Percentiles rank a stretch among this genome's conserved stretches.
Evolutionary conservation across 2,329 filamentous ascomycete genomes (phyloP).

Genomic region (Fonsecaea erecta): DNA sequence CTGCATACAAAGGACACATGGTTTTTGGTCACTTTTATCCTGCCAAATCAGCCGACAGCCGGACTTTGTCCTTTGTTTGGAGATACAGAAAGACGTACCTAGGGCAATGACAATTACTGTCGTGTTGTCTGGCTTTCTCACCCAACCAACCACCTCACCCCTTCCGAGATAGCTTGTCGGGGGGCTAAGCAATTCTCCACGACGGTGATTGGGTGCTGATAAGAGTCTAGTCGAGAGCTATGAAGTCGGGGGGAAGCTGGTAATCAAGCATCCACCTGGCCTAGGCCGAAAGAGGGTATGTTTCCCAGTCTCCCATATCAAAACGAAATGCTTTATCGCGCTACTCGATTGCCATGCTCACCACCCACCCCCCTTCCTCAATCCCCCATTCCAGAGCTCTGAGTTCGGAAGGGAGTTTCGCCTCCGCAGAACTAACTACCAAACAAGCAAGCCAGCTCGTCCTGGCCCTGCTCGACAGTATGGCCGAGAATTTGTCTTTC

Average conservation of each 20-base stretch:
- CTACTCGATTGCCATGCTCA: background rate
- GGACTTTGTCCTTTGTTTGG: background rate
- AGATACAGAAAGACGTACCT: no score
- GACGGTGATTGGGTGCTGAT: slow-evolving; percentile 15
- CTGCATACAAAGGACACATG: slow-evolving; percentile 26
- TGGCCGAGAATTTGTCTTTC: background rate
- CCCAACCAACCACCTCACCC: no score
- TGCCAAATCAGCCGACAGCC: slow-evolving; percentile 5
- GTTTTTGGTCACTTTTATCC: slow-evolving; percentile 8
- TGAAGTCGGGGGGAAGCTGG: slow-evolving; percentile 4
- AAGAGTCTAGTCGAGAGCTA: background rate
- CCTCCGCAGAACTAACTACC: no score
- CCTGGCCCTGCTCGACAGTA: background rate
- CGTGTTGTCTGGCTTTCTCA: slow-evolving; percentile 4
- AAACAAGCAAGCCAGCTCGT: no score
- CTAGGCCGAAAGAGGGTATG: slow-evolving; percentile 10
- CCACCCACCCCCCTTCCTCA: slow-evolving; percentile 4
- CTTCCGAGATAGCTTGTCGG: slow-evolving; percentile 4
- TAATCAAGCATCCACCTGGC: slow-evolving; percentile 2
- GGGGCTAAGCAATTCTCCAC: background rate
- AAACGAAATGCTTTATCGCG: slow-evolving; percentile 14
- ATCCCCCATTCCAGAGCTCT: slow-evolving; percentile 2
- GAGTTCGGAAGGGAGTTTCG: slow-evolving; percentile 1
- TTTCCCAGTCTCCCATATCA: slow-evolving; percentile 12
- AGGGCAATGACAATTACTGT: slow-evolving; percentile 3